Evolutionary conservation across 179 eudicot species (phyloP), one percentile per base, ranked within the genome.

Genomic region (Beta lomatogona): DNA sequence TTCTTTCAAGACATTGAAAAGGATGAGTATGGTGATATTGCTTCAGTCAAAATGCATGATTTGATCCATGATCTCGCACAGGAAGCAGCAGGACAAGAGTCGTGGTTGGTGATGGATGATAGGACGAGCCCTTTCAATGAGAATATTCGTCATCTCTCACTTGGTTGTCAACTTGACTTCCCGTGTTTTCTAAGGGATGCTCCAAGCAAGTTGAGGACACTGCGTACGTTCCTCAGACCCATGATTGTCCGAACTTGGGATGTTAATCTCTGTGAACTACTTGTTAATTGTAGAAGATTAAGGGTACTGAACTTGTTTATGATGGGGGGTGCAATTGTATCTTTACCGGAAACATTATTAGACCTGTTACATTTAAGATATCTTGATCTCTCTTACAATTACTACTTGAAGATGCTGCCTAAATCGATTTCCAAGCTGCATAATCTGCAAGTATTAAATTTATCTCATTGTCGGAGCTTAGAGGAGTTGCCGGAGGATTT

Each of bases 341-440:
- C 19, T 6, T 14, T 64, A 46, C 67, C 66, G 0, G 21, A 12
- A 21, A 2, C 22, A 11, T 3, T 81, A 36, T 52, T 57, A 7
- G 9, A 65, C 10, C 22, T 81, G 8, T 61, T 10, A 2, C 83
- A 81, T 75, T 64, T 81, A 52, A 81, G 79, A 55, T 74, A 74
- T 63, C 83, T 81, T 19, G 64, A 81, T 66, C 83, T 74, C 13
- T 64, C 79, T 31, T 0, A 0, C 2, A 81, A 54, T 74, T 0
- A 0, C n/a, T 0, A 3, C 3, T 41, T 76, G 5, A 4, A 6
- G 19, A 19, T 19, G 66, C 79, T 76, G 15, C 79, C 79, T 45
- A 45, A 76, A 19, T 44, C 79, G 12, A 45, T 76, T 14, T 10
- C 79, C 11, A 76, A 63, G 12, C 70, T 76, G 2, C 13, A 76